phyloP scores from a whole-genome alignment of 192 early-diverging fungal genomes.

The Coemansia umbellata region DNA sequence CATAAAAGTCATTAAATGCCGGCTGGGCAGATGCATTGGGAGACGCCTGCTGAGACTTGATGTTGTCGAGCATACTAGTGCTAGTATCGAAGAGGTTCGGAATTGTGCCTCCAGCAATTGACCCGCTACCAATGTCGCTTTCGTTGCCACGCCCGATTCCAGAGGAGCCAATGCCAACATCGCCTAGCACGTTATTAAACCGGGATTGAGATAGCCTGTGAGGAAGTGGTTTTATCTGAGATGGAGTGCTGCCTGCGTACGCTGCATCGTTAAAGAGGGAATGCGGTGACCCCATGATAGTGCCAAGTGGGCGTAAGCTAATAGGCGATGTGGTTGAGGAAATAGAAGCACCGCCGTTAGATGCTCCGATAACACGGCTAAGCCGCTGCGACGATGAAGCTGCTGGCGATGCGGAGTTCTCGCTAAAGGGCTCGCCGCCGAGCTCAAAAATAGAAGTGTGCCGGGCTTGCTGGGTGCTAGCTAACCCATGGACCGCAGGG shows the following conservation, averaged over 20 bases:
- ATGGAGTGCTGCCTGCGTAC: slow-evolving; percentile 9
- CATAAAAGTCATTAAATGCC: slow-evolving; percentile 36
- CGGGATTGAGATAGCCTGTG: slow-evolving; percentile 42
- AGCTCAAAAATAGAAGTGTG: slow-evolving; percentile 48
- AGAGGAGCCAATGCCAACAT: slow-evolving; percentile 12
- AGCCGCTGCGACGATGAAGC: slow-evolving; percentile 14
- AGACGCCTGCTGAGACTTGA: slow-evolving; percentile 50
- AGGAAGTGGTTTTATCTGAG: slow-evolving; percentile 1
- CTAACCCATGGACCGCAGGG: slow-evolving; percentile 13
- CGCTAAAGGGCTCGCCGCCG: slow-evolving; percentile 44
- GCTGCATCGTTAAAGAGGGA: slow-evolving; percentile 35
- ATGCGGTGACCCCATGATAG: slow-evolving; percentile 44
- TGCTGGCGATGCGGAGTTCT: background rate
- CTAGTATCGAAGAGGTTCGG: slow-evolving; percentile 24
- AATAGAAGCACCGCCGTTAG: slow-evolving; percentile 2
- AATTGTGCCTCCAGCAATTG: background rate
- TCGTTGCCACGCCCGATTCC: slow-evolving; percentile 9
- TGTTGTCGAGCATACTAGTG: slow-evolving; percentile 36
- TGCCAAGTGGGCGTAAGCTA: slow-evolving; percentile 35
- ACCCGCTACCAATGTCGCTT: background rate
- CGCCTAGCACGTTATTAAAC: slow-evolving; percentile 30
- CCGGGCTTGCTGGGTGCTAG: slow-evolving; percentile 7
- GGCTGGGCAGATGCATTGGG: slow-evolving; percentile 27
- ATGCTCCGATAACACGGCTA: slow-evolving; percentile 8
- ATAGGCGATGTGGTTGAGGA: slow-evolving; percentile 37